These are phyloP conservation scores for Linnemannia schmuckeri DNA, from an alignment of 192 early-diverging fungal genomes.

Conservation along the genomic window DNA sequence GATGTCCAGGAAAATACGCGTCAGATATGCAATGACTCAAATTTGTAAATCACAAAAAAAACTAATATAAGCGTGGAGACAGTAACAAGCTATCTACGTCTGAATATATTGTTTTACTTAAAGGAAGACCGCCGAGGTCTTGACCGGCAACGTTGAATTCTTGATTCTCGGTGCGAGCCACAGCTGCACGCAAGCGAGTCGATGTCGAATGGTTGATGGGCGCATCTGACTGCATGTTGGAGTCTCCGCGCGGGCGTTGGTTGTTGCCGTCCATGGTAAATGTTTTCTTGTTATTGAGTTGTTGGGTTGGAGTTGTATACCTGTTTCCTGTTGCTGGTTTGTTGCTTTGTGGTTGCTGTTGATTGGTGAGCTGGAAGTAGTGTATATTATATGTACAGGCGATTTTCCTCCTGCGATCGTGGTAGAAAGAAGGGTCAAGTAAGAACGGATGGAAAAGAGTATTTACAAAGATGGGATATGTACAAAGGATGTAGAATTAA, in stretches of 20 bases:
- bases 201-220: neutral
- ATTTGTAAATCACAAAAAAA: neutral
- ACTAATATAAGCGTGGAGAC: no score
- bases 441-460: neutral
- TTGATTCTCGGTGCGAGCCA: constrained; percentile 20
- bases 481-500: neutral
- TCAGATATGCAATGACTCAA: neutral
- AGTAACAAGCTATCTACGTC: no score
- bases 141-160: constrained; percentile 30
- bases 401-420: neutral
- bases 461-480: neutral
- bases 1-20: neutral
- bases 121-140: constrained; percentile 27
- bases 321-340: neutral
- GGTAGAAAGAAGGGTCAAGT: neutral
- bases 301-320: neutral
- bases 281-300: neutral
- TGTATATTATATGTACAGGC: neutral
- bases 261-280: neutral
- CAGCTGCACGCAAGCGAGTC: constrained; percentile 17
- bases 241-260: constrained; percentile 13
- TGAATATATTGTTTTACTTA: constrained; percentile 2
- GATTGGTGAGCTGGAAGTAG: neutral
- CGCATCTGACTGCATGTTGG: constrained; percentile 31
- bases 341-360: neutral